Conservation (phyloP, 306 rosid genomes). For the Inga laurina region DNA sequence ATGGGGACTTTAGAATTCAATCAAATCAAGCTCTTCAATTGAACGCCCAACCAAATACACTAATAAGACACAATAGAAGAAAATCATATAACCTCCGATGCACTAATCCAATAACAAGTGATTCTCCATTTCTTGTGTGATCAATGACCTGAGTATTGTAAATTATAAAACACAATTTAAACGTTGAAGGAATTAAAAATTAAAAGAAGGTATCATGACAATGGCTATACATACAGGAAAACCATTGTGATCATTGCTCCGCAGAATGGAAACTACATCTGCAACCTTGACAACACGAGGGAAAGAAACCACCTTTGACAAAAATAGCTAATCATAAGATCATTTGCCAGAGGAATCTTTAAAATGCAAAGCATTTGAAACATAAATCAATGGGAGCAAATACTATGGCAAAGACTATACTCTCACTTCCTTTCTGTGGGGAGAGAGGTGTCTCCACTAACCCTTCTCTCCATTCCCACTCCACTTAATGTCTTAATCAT, state of each 20-base stretch:
- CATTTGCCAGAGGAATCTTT: slow-evolving; percentile 29
- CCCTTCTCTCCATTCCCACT: too few species aligned
- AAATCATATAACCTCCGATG: slow-evolving; percentile 71
- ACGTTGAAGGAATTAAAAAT: slow-evolving; percentile 20
- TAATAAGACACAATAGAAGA: neutral
- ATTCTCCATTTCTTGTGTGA: slow-evolving; percentile 85
- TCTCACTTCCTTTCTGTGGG: slow-evolving; percentile 4
- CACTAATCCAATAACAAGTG: slow-evolving; percentile 86
- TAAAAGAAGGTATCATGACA: slow-evolving; percentile 22
- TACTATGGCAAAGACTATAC: neutral
- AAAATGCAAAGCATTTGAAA: slow-evolving; percentile 20
- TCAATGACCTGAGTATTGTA: slow-evolving; percentile 76
- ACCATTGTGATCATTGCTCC: slow-evolving; percentile 88
- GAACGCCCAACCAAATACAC: slow-evolving; percentile 20
- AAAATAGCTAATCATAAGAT: slow-evolving; percentile 32
- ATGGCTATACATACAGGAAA: slow-evolving; percentile 79
- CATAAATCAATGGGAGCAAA: neutral
- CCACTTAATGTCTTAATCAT: too few species aligned
- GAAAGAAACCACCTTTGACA: slow-evolving; percentile 76
- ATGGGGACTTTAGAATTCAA: slow-evolving; percentile 14
- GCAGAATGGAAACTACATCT: slow-evolving; percentile 76
- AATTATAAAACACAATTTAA: slow-evolving; percentile 36
- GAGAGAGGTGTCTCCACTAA: too few species aligned
- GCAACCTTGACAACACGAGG: slow-evolving; percentile 96
- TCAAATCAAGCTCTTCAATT: slow-evolving; percentile 17